A percentile compares a stretch with the other conserved stretches of the same genome.
These are phyloP conservation scores for Beta vulgaris DNA, from an alignment of 148 eudicot genomes.

Conservation along the genomic window DNA sequence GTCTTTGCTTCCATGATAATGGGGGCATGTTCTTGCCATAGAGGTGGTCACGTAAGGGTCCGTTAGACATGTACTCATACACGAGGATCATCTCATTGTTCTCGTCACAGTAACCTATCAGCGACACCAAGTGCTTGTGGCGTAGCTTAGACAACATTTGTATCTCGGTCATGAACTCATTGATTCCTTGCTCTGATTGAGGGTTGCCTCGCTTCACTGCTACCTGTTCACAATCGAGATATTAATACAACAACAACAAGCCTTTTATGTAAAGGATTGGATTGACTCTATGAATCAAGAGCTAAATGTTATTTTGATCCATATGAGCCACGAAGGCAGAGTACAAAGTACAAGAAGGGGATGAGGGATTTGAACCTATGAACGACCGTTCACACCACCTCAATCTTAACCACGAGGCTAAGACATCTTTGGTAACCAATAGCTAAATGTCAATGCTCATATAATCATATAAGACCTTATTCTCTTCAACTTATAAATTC, in stretches of 20 bases:
- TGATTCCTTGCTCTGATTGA: conserved; percentile 80
- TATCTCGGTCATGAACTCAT: conserved; percentile 82
- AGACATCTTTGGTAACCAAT: too few species aligned
- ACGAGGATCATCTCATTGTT: conserved; percentile 75
- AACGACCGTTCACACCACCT: too few species aligned
- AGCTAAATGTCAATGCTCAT: not conserved
- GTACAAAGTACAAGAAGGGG: too few species aligned
- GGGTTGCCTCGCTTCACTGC: conserved; percentile 88
- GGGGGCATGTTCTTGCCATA: conserved; percentile 59
- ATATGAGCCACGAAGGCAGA: too few species aligned
- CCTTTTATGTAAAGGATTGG: too few species aligned
- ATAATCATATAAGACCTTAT: not conserved
- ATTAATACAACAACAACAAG: too few species aligned
- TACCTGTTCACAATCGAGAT: conserved; percentile 27
- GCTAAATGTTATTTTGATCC: too few species aligned
- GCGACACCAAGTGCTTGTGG: conserved; percentile 80
- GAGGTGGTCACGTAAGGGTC: conserved; percentile 76
- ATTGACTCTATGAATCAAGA: too few species aligned
- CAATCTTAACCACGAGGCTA: too few species aligned
- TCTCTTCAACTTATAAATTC: not conserved
- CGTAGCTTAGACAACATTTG: conserved; percentile 88
- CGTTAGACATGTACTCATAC: conserved; percentile 80
- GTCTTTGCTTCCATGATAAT: conserved; percentile 76
- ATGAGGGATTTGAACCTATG: too few species aligned
- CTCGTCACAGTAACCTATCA: conserved; percentile 80